Base-by-base conservation (phyloP, 2,329 filamentous ascomycete genomes). In the Neocucurbitaria cava region DNA sequence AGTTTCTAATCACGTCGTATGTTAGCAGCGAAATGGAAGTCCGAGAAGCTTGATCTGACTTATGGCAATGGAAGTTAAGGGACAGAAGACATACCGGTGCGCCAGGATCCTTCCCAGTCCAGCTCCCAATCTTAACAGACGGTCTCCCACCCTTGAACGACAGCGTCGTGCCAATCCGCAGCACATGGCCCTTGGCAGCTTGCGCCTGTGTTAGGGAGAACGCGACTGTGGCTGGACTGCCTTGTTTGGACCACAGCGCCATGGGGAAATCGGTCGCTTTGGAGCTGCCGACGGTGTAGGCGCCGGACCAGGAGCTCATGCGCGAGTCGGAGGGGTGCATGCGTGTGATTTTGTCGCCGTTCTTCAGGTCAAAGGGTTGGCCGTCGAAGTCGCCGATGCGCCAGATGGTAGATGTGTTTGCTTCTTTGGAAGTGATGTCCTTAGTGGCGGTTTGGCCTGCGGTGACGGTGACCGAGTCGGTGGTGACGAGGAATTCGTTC, bases 321-420 rank as follows among this genome's bases (percentile, higher is more conserved):
- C 62, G 59, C 3, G 44, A 45, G 24, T 67, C 64, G 11, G 56
- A 62, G 15, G 64, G 64, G 52, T 67, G 64, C 64, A 67, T 65
- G 7, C 64, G 46, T 30, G 56, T 58, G 20, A 67, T 67, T 42
- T 65, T 67, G 41, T 67, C 64, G 9, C 64, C 64, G 35, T 67
- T 67, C 46, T 64, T 65, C 10, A 67, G 47, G n/a, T 67, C 64
- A 30, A 60, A 58, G 2, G 64, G 64, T 24, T 59, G 59, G 2
- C 64, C 64, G 39, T 65, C 64, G 47, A 67, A 67, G 1, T 65
- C 54, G 5, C 64, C 64, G 20, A 67, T 61, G 6, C 64, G 52
- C 64, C 62, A 67, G 9, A 67, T 58, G 3, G 59, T 55, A 17
- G 54, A 21, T 1, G 54, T 33, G 11, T 54, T 54, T 1, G 46